A percentile compares a stretch with the other conserved stretches of the same genome.
These are phyloP conservation scores for Remersonia thermophila DNA, from an alignment of 2,329 filamentous ascomycete genomes.

Conservation along the genomic window DNA sequence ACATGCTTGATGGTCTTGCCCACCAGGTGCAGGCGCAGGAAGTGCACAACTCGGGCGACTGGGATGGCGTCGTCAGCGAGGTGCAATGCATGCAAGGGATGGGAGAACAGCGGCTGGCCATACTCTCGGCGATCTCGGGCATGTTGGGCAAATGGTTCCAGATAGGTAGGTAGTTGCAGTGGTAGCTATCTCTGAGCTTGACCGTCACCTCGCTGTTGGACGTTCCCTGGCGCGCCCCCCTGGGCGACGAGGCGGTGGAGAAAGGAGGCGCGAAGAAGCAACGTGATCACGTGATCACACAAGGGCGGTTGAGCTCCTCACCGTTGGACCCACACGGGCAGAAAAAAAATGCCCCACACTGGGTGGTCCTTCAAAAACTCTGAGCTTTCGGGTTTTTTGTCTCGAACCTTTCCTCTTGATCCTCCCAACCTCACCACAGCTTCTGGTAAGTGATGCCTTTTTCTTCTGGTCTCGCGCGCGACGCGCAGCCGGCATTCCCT, in stretches of 20 bases:
- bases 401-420: constrained; percentile 10
- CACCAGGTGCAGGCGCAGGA: constrained; percentile 69
- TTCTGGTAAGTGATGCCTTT: constrained; percentile 19
- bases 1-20: constrained; percentile 66
- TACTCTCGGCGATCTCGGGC: constrained; percentile 53
- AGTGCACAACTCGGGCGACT: constrained; percentile 80
- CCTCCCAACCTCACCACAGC: constrained; percentile 9
- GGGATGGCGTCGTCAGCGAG: constrained; percentile 1
- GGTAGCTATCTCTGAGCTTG: no score
- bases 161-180: no score
- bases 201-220: no score
- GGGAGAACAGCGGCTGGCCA: no score
- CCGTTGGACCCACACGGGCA: no score
- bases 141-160: no score
- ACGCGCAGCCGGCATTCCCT: constrained; percentile 28
- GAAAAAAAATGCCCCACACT: constrained; percentile 12
- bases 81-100: not conserved
- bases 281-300: constrained; percentile 23
- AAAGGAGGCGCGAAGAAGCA: constrained; percentile 4
- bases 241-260: not conserved
- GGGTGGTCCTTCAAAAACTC: constrained; percentile 17
- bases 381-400: constrained; percentile 13
- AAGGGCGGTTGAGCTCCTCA: not conserved
- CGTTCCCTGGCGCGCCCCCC: no score
- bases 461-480: constrained; percentile 3